These are phyloP conservation scores for Dactylellina haptotyla DNA, from an alignment of 2,329 filamentous ascomycete species.

Conservation along the genomic window DNA sequence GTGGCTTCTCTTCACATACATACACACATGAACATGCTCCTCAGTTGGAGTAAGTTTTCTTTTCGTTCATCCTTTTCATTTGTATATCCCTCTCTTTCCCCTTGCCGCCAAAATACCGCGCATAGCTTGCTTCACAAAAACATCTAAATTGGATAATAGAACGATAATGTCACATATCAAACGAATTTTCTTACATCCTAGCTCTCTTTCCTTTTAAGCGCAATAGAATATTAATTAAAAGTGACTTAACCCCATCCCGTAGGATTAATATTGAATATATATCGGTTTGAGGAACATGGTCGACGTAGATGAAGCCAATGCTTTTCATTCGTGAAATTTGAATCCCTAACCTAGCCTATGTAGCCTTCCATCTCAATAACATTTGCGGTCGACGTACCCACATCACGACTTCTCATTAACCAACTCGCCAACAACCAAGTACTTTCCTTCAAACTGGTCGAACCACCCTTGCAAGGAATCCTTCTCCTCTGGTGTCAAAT, in stretches of 20 bases:
- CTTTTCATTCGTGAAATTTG: background rate
- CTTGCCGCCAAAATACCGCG: constrained; percentile 2
- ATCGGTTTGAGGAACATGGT: too few species aligned
- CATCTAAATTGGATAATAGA: constrained; percentile 48
- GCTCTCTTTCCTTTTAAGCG: too few species aligned
- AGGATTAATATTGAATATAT: background rate
- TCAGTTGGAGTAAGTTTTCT: background rate
- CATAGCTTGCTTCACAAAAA: constrained; percentile 9
- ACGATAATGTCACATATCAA: background rate
- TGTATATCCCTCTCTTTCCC: constrained; percentile 10
- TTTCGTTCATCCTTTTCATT: constrained; percentile 13
- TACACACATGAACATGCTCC: constrained; percentile 10
- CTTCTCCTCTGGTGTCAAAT: constrained; percentile 70
- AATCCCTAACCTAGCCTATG: too few species aligned
- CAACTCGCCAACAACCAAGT: constrained; percentile 89
- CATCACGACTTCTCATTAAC: constrained; percentile 65
- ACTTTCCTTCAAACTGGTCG: constrained; percentile 91
- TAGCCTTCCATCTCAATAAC: too few species aligned
- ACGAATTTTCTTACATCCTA: background rate
- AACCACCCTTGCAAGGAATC: constrained; percentile 80
- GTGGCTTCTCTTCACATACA: constrained; percentile 6
- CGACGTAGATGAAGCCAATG: too few species aligned
- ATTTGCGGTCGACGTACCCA: constrained; percentile 14
- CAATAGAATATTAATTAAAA: too few species aligned
- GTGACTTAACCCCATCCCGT: background rate